These are phyloP conservation scores for Pleoardoris graminearum DNA, from an alignment of 2,329 filamentous ascomycete genomes.

Conservation along the genomic window DNA sequence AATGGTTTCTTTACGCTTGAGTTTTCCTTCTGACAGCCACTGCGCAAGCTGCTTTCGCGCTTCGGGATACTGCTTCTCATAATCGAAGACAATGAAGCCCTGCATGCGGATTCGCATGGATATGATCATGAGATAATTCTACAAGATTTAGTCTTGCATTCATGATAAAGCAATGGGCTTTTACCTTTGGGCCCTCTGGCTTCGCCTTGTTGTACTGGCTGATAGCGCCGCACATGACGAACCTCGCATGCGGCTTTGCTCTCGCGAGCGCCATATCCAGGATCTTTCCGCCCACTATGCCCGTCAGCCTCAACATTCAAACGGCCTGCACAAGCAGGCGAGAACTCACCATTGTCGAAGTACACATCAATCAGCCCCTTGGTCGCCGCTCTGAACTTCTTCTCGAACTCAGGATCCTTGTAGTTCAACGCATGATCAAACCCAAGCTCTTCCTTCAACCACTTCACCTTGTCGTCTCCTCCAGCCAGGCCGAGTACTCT, in stretches of 20 bases:
- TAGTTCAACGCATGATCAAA: conserved; percentile 62
- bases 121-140: conserved; percentile 52
- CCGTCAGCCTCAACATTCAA: too few species aligned
- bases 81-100: conserved; percentile 74
- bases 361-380: conserved; percentile 57
- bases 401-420: conserved; percentile 53
- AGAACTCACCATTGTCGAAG: conserved; percentile 51
- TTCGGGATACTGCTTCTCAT: conserved; percentile 57
- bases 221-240: conserved; percentile 53
- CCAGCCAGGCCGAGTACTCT: conserved; percentile 58
- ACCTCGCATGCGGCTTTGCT: conserved; percentile 47
- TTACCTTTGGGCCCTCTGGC: conserved; percentile 56
- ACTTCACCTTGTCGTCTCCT: conserved; percentile 56
- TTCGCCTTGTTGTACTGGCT: conserved; percentile 49
- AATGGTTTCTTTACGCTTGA: conserved; percentile 72
- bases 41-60: conserved; percentile 64
- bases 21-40: conserved; percentile 71
- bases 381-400: conserved; percentile 54
- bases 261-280: conserved; percentile 51
- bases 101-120: conserved; percentile 51
- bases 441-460: conserved; percentile 59
- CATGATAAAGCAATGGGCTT: conserved; percentile 10
- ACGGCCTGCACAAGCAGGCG: too few species aligned
- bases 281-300: conserved; percentile 54
- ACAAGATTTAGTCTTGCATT: conserved; percentile 1